Base-by-base conservation (phyloP, 805 yeast species). In the Suhomyces sp. region DNA sequence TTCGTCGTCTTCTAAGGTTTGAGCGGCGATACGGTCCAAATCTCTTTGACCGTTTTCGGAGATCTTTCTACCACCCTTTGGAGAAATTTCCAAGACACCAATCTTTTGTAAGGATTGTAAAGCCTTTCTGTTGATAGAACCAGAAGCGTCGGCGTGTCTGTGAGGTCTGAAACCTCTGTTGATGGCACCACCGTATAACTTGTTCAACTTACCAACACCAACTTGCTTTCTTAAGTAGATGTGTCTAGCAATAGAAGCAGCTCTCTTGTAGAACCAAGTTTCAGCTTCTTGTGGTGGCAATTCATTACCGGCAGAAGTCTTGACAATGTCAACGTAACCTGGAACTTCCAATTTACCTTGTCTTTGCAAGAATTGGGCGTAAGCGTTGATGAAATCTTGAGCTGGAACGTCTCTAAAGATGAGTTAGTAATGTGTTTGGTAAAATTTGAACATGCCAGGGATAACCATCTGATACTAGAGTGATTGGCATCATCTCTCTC, bases 221-320 rank as follows among this genome's bases (percentile, higher is more conserved):
- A 94, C 96, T 71, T 89, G 89, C 83, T 94, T 94, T 89, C 97
- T 91, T 82, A 94, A 85, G 96, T 94, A 94, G 81, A 94, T 86
- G 92, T 94, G 99, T 85, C 99, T 94, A 75, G 99, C 99, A 78
- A 92, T 91, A 57, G 99, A 93, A 73, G 99, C 99, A 71, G 99
- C 96, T 82, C 99, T 89, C 89, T 89, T 89, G 97, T 93, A 93
- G 89, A 90, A 93, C 99, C 99, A 94, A 75, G 93, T 91, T 82
- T 91, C 98, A 69, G 98, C 81, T 77, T 94, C 98, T 83, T 93
- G 98, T 78, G 99, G 99, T 78, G 99, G 99, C 78, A 94, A 88
- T 78, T 94, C 99, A 76, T 93, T 92, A 82, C 97, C 96, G 66
- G 96, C 87, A 64, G 97, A 88, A 78, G 99, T 94, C 91, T 94